phyloP scores from a whole-genome alignment of 2,329 filamentous ascomycete species.

The Ascochyta rabiei region DNA sequence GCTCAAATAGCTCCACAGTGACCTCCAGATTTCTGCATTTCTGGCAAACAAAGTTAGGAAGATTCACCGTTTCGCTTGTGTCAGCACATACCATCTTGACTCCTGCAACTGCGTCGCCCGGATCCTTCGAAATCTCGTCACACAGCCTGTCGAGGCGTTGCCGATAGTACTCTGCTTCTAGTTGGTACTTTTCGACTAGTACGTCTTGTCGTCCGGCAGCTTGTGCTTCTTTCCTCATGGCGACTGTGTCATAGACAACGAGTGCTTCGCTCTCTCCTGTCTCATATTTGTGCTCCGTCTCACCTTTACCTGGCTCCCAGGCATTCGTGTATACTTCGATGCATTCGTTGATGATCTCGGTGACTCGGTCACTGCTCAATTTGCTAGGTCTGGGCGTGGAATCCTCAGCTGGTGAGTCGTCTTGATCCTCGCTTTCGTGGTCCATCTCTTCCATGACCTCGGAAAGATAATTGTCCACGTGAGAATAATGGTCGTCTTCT shows the following conservation, averaged over 20 bases:
- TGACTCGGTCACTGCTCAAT: conserved; percentile 20
- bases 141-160: conserved; percentile 26
- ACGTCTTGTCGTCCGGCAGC: conserved; percentile 14
- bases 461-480: conserved; percentile 10
- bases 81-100: neutral
- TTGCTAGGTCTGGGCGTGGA: conserved; percentile 1
- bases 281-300: neutral
- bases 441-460: conserved; percentile 2
- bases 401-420: neutral
- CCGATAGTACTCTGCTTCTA: conserved; percentile 22
- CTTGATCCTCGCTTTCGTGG: neutral
- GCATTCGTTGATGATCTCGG: conserved; percentile 36
- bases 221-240: conserved; percentile 32
- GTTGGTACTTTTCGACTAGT: conserved; percentile 20
- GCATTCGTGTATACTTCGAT: conserved; percentile 25
- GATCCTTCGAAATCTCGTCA: conserved; percentile 29
- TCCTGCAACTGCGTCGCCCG: conserved; percentile 58
- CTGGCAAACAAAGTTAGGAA: conserved; percentile 52
- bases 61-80: neutral
- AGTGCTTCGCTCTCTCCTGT: conserved; percentile 4
- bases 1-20: conserved; percentile 67
- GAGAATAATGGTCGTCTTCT: conserved; percentile 16
- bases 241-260: conserved; percentile 19
- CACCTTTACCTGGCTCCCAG: conserved; percentile 31
- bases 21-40: conserved; percentile 67